These are phyloP conservation scores for Lumnitzera littorea DNA, from an alignment of 345 rosid species.

Conservation along the genomic window DNA sequence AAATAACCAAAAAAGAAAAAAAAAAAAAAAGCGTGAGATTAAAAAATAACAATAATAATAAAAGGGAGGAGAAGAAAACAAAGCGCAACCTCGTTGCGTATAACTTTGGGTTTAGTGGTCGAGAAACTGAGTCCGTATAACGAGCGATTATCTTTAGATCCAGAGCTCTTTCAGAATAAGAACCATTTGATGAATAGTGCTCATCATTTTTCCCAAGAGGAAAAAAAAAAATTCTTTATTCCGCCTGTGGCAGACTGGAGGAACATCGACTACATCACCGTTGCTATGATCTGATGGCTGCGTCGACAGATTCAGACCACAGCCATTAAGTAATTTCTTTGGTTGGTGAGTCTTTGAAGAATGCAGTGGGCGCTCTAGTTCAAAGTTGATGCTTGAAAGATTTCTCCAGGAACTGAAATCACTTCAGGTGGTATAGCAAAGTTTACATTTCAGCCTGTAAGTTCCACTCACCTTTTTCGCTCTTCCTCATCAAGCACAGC, in stretches of 20 bases:
- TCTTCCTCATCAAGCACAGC: conserved; percentile 33
- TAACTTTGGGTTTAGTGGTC: no score
- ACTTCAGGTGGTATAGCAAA: conserved; percentile 33
- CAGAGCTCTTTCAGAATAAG: conserved; percentile 11
- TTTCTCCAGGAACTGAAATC: conserved; percentile 49
- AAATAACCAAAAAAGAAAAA: no score
- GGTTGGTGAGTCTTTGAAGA: conserved; percentile 11
- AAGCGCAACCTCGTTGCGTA: no score
- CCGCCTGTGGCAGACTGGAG: conserved; percentile 30
- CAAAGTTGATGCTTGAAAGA: conserved; percentile 35
- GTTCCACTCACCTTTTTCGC: conserved; percentile 38
- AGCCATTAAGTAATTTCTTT: conserved; percentile 34
- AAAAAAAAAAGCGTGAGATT: no score
- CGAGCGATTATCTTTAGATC: conserved; percentile 18
- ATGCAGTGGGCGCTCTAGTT: conserved; percentile 27
- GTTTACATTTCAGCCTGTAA: conserved; percentile 37
- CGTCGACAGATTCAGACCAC: conserved; percentile 34
- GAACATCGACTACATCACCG: conserved; percentile 30
- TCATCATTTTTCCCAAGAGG: conserved; percentile 13
- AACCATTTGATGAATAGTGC: conserved; percentile 8
- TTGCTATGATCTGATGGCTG: conserved; percentile 30
- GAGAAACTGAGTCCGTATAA: no score
- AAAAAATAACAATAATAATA: no score
- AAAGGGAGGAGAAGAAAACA: no score
- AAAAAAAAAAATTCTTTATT: conserved; percentile 35